Evolutionary conservation across 495 filamentous ascomycete genomes (phyloP), one percentile per base, ranked within the genome.

Genomic region (Hypomontagnella monticulosa): DNA sequence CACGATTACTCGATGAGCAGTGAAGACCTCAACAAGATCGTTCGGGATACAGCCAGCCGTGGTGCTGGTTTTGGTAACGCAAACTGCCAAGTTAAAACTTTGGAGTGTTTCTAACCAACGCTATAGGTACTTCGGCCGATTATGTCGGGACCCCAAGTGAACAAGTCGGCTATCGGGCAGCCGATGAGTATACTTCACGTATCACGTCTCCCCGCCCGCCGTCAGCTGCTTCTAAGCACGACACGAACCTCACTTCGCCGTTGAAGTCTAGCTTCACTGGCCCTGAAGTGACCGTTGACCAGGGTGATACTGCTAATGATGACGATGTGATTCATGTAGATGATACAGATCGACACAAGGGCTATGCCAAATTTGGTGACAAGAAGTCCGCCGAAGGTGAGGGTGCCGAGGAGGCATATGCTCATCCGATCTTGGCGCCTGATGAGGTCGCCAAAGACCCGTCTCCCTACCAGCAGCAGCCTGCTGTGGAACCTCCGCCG

Each of bases 21-120:
- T 61, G 91, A 93, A 41, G 91, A 97, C 69, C 79, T 99, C 69
- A 96, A 96, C 76, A 93, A 92, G 79, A 88, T 97, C 64, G 93
- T 98, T 48, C 81, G 86, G 43, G 83, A 92, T 43, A 91, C 89
- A 33, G 85, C 84, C 36, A 85, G 80, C 63, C 82, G 80, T 64
- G 88, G 88, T 42, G 80, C 87, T 73, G 89, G 88, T 69, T 75
- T 87, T 73, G 88, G 88, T 91, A 80, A 77, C 73, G 75, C 67
- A 73, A 71, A 58, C 64, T 63, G 65, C 63, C 61, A 74, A 74
- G 63, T 27, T 59, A 68, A 75, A 53, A 44, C 76, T 71, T 72
- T 66, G 61, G 57, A 70, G 59, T 73, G 62, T 67, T 72, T 75
- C 75, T 66, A 75, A 77, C 66, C 74, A 68, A 51, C 68, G 73